Evolutionary conservation across 176 grass and related monocot genomes (phyloP), one percentile per base, ranked within the genome.

Genomic region (Carex myosuroides): DNA sequence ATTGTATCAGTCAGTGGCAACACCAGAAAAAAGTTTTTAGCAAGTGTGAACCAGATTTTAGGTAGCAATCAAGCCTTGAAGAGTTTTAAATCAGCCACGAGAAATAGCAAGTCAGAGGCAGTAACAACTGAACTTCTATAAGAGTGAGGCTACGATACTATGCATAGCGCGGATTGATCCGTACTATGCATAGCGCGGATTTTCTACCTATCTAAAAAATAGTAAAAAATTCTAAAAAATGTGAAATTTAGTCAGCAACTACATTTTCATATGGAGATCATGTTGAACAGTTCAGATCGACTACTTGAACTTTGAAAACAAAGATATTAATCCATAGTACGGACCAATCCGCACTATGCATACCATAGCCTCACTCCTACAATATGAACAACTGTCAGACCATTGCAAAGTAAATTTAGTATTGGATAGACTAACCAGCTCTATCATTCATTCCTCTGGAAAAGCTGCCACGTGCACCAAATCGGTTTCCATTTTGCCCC

Each of bases 351-450:
- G 0, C 5, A 4, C 37, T 39, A 39, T 39, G 37, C 37, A 39
- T 6, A 39, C 5, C 37, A 39, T 39, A 39, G 5, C 37, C 37
- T 39, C 65, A 37, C 11, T 14, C n/a, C 7, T n/a, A 73, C 21
- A 73, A 30, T 6, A 75, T 0, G 3, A 54, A 75, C 70, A 75
- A 75, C 21, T 54, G 17, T 7, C 2, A 12, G 13, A 75, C 46
- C 46, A 75, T 53, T 24, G 65, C 46, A 75, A 75, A 75, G 18
- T 29, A 76, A 76, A 17, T 53, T 29, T 16, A 55, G 30, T 26
- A 52, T 42, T 75, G 48, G 48, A 76, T 76, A 32, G 22, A 76
- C 48, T 67, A 22, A 67, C 80, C 80, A 64, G 60, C 61, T 82
- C 80, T 82, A 50, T 44, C n/a, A 63, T 59, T 81, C 13, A 32